A percentile compares a stretch with the other conserved stretches of the same genome.
These are phyloP conservation scores for Ganoderma sinense DNA, from an alignment of 1,284 basidiomycete species.

Conservation along the genomic window DNA sequence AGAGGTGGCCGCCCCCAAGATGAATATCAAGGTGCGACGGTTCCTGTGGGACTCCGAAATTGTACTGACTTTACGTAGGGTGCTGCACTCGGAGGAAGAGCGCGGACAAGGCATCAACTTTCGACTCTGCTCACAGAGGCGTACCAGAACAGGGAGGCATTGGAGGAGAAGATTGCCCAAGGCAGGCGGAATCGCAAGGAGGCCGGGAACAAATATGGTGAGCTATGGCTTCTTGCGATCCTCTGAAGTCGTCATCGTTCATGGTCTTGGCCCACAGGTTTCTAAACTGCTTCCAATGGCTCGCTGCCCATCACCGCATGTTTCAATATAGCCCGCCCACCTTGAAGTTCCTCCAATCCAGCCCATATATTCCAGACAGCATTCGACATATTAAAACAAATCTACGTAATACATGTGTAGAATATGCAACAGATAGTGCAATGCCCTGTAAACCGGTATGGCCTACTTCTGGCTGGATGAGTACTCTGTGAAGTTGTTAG, in stretches of 20 bases:
- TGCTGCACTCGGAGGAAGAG: slow-evolving; percentile 72
- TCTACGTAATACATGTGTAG: slow-evolving; percentile 32
- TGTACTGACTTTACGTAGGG: slow-evolving; percentile 49
- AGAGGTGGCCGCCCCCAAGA: slow-evolving; percentile 67
- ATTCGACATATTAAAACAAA: slow-evolving; percentile 25
- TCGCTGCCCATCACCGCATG: too few species aligned
- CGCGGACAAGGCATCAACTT: slow-evolving; percentile 77
- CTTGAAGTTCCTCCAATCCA: not conserved
- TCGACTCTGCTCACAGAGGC: slow-evolving; percentile 80
- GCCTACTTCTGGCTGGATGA: slow-evolving; percentile 39
- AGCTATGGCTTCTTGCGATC: slow-evolving; percentile 25
- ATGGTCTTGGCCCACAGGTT: not conserved
- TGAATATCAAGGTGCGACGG: slow-evolving; percentile 73
- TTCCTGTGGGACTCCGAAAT: slow-evolving; percentile 6
- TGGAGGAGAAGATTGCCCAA: slow-evolving; percentile 83
- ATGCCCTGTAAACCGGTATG: slow-evolving; percentile 9
- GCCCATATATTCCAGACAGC: slow-evolving; percentile 23
- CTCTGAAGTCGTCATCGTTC: not conserved
- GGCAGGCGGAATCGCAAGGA: slow-evolving; percentile 84
- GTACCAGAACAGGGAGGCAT: slow-evolving; percentile 76
- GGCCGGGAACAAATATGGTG: slow-evolving; percentile 87
- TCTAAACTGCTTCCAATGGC: not conserved
- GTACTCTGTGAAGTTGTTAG: slow-evolving; percentile 34
- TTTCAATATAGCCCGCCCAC: not conserved
- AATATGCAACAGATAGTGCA: slow-evolving; percentile 22